Percentiles rank a stretch among this genome's conserved stretches.
These are phyloP conservation scores for Trypanosoma melophagium DNA, from an alignment of 208 protist genomes.

Conservation along the genomic window DNA sequence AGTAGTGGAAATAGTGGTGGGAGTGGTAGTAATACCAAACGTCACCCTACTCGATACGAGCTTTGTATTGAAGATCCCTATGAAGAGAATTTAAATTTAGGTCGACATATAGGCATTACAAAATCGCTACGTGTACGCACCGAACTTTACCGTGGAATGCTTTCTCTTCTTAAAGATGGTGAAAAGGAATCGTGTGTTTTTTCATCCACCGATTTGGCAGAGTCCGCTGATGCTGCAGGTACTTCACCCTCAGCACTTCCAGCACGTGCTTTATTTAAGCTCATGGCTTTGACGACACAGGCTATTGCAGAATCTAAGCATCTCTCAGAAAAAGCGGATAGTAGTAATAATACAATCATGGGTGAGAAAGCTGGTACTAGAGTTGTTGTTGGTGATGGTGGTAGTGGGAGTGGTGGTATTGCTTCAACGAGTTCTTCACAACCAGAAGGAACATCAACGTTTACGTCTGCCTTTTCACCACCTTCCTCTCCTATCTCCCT, in stretches of 20 bases:
- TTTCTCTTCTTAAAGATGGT: conserved; percentile 81
- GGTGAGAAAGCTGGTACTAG: background rate
- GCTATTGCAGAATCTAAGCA: conserved; percentile 16
- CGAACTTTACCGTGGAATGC: conserved; percentile 74
- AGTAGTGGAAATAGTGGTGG: conserved; percentile 19
- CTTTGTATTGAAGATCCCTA: conserved; percentile 92
- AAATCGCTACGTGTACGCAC: conserved; percentile 80
- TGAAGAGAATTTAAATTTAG: conserved; percentile 85
- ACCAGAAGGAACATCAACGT: background rate
- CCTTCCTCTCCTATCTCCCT: background rate
- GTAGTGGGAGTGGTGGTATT: background rate
- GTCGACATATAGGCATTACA: conserved; percentile 85
- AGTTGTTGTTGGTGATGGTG: background rate
- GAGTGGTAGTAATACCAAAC: conserved; percentile 18
- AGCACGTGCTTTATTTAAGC: conserved; percentile 24
- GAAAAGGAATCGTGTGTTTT: conserved; percentile 71
- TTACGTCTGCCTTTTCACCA: background rate
- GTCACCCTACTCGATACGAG: conserved; percentile 58
- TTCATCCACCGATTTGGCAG: conserved; percentile 30
- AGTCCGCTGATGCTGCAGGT: conserved; percentile 7
- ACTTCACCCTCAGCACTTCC: conserved; percentile 15
- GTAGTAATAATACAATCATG: background rate
- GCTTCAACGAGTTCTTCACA: background rate
- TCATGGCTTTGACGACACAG: conserved; percentile 28
- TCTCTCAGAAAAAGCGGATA: background rate